Base-by-base conservation (phyloP, 148 eudicot species). In the Chenopodium formosanum region DNA sequence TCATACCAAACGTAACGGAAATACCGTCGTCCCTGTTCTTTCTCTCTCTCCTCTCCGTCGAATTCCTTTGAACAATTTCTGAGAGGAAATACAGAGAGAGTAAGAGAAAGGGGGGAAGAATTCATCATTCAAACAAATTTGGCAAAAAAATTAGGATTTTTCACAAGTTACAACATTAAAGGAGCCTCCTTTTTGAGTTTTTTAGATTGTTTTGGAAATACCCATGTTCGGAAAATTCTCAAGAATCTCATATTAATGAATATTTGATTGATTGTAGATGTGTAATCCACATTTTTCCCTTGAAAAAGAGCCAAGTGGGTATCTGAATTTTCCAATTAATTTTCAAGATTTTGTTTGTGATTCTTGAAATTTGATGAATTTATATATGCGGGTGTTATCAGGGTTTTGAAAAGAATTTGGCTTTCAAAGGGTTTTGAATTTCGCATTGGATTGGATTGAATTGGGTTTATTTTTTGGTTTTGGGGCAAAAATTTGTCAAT, bases 211-310 rank as follows among this genome's bases (percentile, higher is more conserved):
- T 44, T 80, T 76, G 66, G 74, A 52, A 63, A 34, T 70, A 70
- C 76, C 75, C 82, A 79, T 75, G 63, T 75, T n/a, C 5, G 70
- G 40, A 40, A 66, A 44, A 7, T 17, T 31, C 50, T 20, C 12
- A 31, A 32, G 8, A 34, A 53, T 69, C 53, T 66, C 29, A 75
- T 69, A 75, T 79, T 50, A 68, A 56, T 44, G 25, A 58, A 14
- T 14, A 58, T 58, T 16, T 83, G 78, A 73, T 16, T 27, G n/a
- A 14, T 4, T 84, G 69, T 62, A 10, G 80, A 69, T 70, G 47
- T 84, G 27, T 79, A 74, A 84, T 84, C 40, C 60, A 68, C 79
- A 83, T 79, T 83, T 79, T 83, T 37, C 78, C 72, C 67, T 50
- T 69, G 66, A 53, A 34, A 1, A 70, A 69, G 27, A 75, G 64